Evolutionary conservation across 2,329 filamentous ascomycete species (phyloP).

Genomic region (Fonsecaea monophora): DNA sequence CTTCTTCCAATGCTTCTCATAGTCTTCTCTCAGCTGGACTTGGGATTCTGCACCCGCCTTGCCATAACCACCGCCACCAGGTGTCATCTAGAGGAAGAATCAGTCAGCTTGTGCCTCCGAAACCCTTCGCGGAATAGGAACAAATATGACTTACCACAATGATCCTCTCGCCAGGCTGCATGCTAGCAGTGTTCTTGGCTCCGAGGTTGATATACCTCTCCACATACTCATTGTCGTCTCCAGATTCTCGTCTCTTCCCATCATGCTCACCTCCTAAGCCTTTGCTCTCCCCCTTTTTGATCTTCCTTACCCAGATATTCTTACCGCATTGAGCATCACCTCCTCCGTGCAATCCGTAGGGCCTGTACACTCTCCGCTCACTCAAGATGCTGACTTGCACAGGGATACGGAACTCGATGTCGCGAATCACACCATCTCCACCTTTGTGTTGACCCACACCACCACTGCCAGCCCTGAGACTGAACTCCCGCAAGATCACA

Average conservation of each 20-base stretch:
- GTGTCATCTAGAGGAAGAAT: conserved; percentile 36
- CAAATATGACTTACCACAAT: conserved; percentile 64
- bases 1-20: conserved; percentile 64
- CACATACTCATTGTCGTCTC: conserved; percentile 47
- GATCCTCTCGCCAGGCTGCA: conserved; percentile 66
- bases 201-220: conserved; percentile 65
- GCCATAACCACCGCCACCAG: conserved; percentile 61
- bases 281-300: conserved; percentile 58
- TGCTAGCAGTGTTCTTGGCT: conserved; percentile 67
- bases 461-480: conserved; percentile 68
- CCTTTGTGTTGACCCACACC: conserved; percentile 72
- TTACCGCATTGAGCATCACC: conserved; percentile 78
- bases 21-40: conserved; percentile 61
- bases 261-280: conserved; percentile 50
- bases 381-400: conserved; percentile 81
- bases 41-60: conserved; percentile 60
- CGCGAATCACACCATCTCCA: conserved; percentile 77
- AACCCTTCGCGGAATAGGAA: not conserved
- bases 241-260: conserved; percentile 57
- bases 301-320: conserved; percentile 84
- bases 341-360: conserved; percentile 84
- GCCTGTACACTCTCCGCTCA: conserved; percentile 76
- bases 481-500: conserved; percentile 75
- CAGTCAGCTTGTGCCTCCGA: conserved; percentile 13
- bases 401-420: conserved; percentile 83